phyloP scores from a whole-genome alignment of 31 red algal genomes.

The Asparagopsis taxiformis region DNA sequence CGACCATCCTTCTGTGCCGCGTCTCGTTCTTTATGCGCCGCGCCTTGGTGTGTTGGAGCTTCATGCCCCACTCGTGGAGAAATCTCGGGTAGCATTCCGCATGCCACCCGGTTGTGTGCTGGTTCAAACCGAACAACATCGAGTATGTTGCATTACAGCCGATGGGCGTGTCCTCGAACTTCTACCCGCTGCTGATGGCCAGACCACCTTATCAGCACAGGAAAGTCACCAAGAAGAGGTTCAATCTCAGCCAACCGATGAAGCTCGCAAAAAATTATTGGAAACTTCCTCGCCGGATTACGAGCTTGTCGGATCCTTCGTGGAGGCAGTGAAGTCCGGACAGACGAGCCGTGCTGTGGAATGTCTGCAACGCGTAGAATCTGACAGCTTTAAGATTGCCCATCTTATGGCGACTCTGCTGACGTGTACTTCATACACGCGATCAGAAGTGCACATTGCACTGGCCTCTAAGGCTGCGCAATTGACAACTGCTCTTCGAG shows the following conservation, averaged over 20 bases:
- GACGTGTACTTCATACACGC: constrained; percentile 30
- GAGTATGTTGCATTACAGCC: constrained; percentile 32
- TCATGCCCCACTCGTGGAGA: constrained; percentile 31
- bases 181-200: constrained; percentile 20
- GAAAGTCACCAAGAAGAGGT: too few relatives aligned
- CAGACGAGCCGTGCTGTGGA: constrained; percentile 29
- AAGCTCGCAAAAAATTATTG: too few relatives aligned
- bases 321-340: constrained; percentile 28
- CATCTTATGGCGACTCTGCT: constrained; percentile 50
- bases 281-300: constrained; percentile 14
- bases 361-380: constrained; percentile 26
- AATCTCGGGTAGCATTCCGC: constrained; percentile 30
- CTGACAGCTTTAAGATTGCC: constrained; percentile 25
- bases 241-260: too few relatives aligned
- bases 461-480: constrained; percentile 39
- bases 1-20: constrained; percentile 13
- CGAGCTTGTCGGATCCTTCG: constrained; percentile 29
- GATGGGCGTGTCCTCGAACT: constrained; percentile 45
- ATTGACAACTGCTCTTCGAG: constrained; percentile 20
- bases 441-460: constrained; percentile 40
- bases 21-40: constrained; percentile 54
- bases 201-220: too few relatives aligned
- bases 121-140: constrained; percentile 37
- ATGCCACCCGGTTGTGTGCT: constrained; percentile 40
- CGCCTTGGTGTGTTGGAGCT: constrained; percentile 59